These are phyloP conservation scores for Aegilops bicornis DNA, from an alignment of 176 grass and related monocot genomes.

Conservation along the genomic window DNA sequence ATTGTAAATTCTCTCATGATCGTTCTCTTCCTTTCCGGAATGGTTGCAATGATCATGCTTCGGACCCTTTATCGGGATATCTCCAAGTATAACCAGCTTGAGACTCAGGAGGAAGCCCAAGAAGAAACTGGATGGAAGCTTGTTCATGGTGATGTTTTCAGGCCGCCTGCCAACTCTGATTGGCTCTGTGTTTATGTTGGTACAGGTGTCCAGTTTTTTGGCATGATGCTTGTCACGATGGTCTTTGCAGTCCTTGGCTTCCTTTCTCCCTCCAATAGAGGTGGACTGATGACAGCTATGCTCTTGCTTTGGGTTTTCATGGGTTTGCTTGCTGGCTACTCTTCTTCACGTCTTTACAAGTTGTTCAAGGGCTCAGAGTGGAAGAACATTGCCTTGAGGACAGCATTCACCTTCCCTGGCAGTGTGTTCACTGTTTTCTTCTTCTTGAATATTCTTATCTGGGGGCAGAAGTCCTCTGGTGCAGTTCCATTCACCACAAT, in stretches of 20 bases:
- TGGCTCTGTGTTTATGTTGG: constrained; percentile 92
- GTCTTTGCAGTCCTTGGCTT: constrained; percentile 88
- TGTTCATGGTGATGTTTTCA: constrained; percentile 84
- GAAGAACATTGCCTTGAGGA: constrained; percentile 81
- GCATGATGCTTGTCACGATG: constrained; percentile 96
- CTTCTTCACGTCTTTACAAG: constrained; percentile 77
- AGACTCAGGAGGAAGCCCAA: constrained; percentile 87
- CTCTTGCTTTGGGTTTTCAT: constrained; percentile 94
- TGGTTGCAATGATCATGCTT: constrained; percentile 98
- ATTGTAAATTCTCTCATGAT: constrained; percentile 97
- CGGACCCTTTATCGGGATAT: constrained; percentile 92
- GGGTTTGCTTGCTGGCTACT: constrained; percentile 83
- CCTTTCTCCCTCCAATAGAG: constrained; percentile 92
- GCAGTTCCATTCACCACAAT: constrained; percentile 93
- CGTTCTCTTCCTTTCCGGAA: constrained; percentile 92
- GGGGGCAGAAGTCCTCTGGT: constrained; percentile 90
- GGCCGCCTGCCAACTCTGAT: constrained; percentile 64
- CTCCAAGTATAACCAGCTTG: constrained; percentile 90
- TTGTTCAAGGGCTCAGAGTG: constrained; percentile 80
- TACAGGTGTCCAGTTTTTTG: constrained; percentile 80
- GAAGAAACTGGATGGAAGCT: constrained; percentile 98
- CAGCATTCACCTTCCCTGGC: constrained; percentile 82
- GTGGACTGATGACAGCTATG: constrained; percentile 91
- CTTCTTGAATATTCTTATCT: constrained; percentile 74
- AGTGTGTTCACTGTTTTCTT: constrained; percentile 74